A percentile compares a stretch with the other conserved stretches of the same genome.
These are phyloP conservation scores for Pichia membranifaciens DNA, from an alignment of 805 yeast genomes.

Conservation along the genomic window DNA sequence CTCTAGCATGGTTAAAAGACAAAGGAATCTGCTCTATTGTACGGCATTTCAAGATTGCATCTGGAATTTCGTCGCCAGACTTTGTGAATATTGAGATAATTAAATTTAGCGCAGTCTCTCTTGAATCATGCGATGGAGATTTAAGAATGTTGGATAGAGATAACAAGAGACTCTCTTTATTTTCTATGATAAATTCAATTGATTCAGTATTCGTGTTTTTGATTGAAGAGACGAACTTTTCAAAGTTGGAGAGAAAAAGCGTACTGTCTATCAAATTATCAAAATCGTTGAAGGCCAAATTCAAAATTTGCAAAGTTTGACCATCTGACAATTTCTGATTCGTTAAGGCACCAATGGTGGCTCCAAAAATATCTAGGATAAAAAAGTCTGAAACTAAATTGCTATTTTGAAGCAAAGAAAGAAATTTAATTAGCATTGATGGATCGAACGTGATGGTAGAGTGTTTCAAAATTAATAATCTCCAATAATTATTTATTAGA, in stretches of 20 bases:
- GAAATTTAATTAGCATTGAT: constrained; percentile 19
- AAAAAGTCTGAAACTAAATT: constrained; percentile 22
- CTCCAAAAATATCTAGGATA: constrained; percentile 38
- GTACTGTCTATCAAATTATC: constrained; percentile 28
- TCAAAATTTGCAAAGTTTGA: constrained; percentile 15
- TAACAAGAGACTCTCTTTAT: constrained; percentile 18
- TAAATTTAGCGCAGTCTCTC: constrained; percentile 38
- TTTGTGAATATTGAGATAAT: constrained; percentile 40
- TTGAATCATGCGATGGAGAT: constrained; percentile 44
- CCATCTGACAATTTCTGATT: constrained; percentile 20
- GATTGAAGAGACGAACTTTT: constrained; percentile 19
- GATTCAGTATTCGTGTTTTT: constrained; percentile 4
- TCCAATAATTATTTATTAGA: constrained; percentile 45
- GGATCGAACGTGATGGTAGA: constrained; percentile 28
- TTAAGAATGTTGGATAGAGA: constrained; percentile 34
- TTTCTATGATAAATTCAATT: constrained; percentile 4
- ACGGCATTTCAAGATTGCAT: constrained; percentile 36
- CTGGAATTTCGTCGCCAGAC: constrained; percentile 21
- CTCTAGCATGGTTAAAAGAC: constrained; percentile 65
- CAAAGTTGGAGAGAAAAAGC: constrained; percentile 33
- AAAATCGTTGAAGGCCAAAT: constrained; percentile 23
- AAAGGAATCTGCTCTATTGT: constrained; percentile 70
- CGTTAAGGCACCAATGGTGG: constrained; percentile 32
- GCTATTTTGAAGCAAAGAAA: constrained; percentile 11
- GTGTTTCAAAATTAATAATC: constrained; percentile 37